Evolutionary conservation across 23 red algal genomes (phyloP).

Genomic region (Gracilaria domingensis): DNA sequence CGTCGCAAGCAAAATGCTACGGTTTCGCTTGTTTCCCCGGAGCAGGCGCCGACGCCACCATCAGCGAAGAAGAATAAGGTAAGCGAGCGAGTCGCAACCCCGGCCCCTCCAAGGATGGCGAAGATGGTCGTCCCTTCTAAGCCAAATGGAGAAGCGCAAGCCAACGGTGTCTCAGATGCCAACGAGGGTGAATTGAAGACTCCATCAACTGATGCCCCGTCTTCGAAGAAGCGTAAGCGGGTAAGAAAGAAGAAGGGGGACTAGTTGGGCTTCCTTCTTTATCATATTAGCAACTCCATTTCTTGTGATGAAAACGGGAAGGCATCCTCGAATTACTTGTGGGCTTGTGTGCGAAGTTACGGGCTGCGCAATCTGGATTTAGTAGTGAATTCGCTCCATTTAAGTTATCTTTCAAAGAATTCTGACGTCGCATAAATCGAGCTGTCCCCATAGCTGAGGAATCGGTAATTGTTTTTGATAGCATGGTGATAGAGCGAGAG

Average conservation of each 20-base stretch:
- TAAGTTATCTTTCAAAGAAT: slow-evolving; percentile 25
- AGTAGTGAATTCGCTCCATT: background rate
- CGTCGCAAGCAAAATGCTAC: slow-evolving; percentile 24
- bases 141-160: slow-evolving; percentile 15
- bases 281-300: background rate
- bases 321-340: background rate
- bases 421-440: slow-evolving; percentile 71
- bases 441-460: slow-evolving; percentile 95
- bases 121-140: slow-evolving; percentile 2
- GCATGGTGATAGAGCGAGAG: slow-evolving; percentile 80
- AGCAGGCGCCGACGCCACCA: slow-evolving; percentile 21
- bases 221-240: slow-evolving; percentile 46
- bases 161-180: background rate
- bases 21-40: background rate
- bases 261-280: background rate
- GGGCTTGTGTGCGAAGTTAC: background rate
- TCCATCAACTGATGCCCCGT: slow-evolving; percentile 11
- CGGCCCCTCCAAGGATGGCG: slow-evolving; percentile 33
- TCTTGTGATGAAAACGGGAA: background rate
- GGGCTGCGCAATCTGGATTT: background rate
- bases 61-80: slow-evolving; percentile 60
- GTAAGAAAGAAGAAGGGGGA: slow-evolving; percentile 19
- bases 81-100: slow-evolving; percentile 49
- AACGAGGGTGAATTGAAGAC: slow-evolving; percentile 1
- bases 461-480: slow-evolving; percentile 80